Evolutionary conservation across 208 protist genomes (phyloP).

Genomic region (Acanthamoeba castellanii): DNA sequence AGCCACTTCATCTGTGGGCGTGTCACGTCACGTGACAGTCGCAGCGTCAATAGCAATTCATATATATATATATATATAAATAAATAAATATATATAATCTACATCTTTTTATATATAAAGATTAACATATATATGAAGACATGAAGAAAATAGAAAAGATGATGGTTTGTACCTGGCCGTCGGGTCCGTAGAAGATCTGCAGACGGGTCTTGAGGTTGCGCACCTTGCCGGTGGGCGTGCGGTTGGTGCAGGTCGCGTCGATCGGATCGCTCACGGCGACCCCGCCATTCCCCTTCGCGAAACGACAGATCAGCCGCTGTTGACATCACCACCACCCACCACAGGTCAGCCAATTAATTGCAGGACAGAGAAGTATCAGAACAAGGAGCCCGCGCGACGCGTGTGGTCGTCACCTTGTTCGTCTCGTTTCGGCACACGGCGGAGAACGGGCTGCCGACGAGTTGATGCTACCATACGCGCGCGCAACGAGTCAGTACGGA

Average conservation of each 20-base stretch:
- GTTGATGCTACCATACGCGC: background rate
- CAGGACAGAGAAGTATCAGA: background rate
- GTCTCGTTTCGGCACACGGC: constrained; percentile 56
- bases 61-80: too few relatives aligned
- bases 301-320: constrained; percentile 31
- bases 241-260: constrained; percentile 12
- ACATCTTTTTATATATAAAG: too few relatives aligned
- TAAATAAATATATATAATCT: background rate
- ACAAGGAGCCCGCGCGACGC: background rate
- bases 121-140: background rate
- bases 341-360: background rate
- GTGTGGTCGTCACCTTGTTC: background rate
- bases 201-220: background rate
- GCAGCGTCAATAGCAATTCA: too few relatives aligned
- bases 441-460: constrained; percentile 23
- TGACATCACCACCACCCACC: background rate
- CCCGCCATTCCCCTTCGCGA: background rate
- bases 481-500: too few relatives aligned
- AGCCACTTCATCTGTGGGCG: constrained; percentile 33
- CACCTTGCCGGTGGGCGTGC: constrained; percentile 14
- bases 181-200: constrained; percentile 56
- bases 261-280: background rate
- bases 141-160: too few relatives aligned
- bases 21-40: too few relatives aligned
- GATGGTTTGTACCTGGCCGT: background rate